These are phyloP conservation scores for Suhomyces panamericanus DNA, from an alignment of 1,139 yeast genomes.

Conservation along the genomic window DNA sequence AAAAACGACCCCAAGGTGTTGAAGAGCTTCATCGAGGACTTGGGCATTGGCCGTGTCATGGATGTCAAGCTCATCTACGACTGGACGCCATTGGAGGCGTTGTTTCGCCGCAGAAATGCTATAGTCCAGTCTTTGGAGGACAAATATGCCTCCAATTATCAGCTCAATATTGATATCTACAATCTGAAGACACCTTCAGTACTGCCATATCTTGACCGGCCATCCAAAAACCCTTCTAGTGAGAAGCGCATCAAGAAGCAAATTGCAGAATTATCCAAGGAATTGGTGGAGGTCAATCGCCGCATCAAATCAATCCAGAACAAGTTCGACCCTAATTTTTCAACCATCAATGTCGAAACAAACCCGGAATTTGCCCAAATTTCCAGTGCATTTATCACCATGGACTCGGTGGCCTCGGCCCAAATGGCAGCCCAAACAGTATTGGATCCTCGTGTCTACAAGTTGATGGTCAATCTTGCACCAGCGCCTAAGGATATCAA, in stretches of 20 bases:
- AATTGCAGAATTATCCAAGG: constrained; percentile 23
- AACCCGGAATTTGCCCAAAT: constrained; percentile 40
- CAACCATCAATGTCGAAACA: constrained; percentile 29
- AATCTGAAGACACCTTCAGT: constrained; percentile 33
- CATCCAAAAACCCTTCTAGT: constrained; percentile 2
- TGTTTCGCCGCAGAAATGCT: constrained; percentile 38
- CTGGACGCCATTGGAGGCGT: constrained; percentile 48
- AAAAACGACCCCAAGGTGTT: constrained; percentile 42
- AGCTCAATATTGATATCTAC: constrained; percentile 46
- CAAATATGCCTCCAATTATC: constrained; percentile 46
- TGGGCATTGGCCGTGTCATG: constrained; percentile 61
- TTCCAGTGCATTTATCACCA: constrained; percentile 74
- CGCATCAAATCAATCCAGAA: constrained; percentile 33
- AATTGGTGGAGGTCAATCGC: constrained; percentile 28
- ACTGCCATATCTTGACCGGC: constrained; percentile 7
- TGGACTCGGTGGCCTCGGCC: constrained; percentile 83
- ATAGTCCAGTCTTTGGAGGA: constrained; percentile 44
- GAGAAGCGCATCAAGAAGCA: constrained; percentile 12
- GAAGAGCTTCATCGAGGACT: constrained; percentile 55
- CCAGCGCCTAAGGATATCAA: constrained; percentile 82
- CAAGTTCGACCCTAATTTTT: constrained; percentile 28
- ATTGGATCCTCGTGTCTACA: constrained; percentile 73
- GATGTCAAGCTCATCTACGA: constrained; percentile 57
- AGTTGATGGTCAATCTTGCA: constrained; percentile 66
- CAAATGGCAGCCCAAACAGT: constrained; percentile 88